These are phyloP conservation scores for Endoconidiophora laricicola DNA, from an alignment of 2,329 filamentous ascomycete genomes.

Conservation along the genomic window DNA sequence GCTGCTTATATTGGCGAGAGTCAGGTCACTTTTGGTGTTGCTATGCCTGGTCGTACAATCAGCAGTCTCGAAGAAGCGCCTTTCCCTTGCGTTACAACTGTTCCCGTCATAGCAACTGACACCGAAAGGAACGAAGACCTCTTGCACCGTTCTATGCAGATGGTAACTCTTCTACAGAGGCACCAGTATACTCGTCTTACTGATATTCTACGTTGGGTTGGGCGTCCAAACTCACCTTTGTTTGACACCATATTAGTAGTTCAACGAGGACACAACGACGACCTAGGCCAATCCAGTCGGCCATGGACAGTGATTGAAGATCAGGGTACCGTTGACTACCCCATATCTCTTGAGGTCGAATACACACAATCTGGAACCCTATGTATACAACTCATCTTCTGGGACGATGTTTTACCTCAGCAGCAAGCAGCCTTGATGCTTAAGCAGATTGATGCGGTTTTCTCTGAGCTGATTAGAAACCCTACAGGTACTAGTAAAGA, in stretches of 20 bases:
- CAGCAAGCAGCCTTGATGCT: conserved; percentile 53
- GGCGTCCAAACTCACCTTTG: conserved; percentile 43
- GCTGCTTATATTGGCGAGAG: conserved; percentile 61
- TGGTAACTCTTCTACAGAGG: conserved; percentile 47
- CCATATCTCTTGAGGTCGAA: conserved; percentile 66
- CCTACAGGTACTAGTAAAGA: conserved; percentile 26
- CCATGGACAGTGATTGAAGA: conserved; percentile 50
- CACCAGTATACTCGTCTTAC: conserved; percentile 57
- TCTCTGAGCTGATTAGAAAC: conserved; percentile 40
- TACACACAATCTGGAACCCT: conserved; percentile 32
- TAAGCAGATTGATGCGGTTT: conserved; percentile 50
- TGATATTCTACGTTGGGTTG: conserved; percentile 57
- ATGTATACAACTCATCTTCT: conserved; percentile 48
- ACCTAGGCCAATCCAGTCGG: conserved; percentile 10
- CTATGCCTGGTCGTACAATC: conserved; percentile 57
- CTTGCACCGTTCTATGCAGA: conserved; percentile 45
- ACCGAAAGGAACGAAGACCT: conserved; percentile 36
- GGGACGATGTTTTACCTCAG: conserved; percentile 44
- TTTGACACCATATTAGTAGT: conserved; percentile 82
- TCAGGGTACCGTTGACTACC: conserved; percentile 55
- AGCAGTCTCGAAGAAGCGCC: conserved; percentile 40
- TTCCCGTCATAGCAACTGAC: conserved; percentile 43
- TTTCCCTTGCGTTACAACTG: conserved; percentile 69
- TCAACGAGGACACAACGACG: conserved; percentile 38
- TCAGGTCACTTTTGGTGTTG: conserved; percentile 60